Evolutionary conservation across 371 early-diverging fungal species (phyloP).

Genomic region (Mortierella sp.): DNA sequence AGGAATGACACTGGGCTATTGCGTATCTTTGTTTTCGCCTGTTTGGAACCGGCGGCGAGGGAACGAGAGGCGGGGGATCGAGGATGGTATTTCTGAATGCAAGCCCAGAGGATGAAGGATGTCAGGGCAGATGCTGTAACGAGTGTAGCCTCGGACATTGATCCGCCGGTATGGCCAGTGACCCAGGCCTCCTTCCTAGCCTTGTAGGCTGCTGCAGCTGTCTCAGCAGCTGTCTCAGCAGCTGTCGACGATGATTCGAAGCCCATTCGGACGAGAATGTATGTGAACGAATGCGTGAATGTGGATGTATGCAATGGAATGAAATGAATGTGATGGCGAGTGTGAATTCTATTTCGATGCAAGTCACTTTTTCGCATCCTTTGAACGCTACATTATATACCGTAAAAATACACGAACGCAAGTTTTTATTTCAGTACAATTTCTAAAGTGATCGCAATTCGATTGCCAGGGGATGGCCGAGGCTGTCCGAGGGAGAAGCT

Average conservation of each 20-base stretch:
- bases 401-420: no score
- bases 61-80: conserved; percentile 18
- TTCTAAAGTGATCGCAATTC: no score
- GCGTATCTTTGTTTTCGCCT: conserved; percentile 23
- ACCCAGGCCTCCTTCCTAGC: conserved; percentile 79
- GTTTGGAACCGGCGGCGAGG: conserved; percentile 11
- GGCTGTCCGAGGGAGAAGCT: no score
- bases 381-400: no score
- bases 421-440: no score
- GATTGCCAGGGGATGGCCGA: no score
- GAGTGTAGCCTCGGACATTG: conserved; percentile 67
- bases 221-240: conserved; percentile 22
- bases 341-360: no score
- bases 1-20: conserved; percentile 27
- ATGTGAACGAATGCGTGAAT: no score
- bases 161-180: conserved; percentile 74
- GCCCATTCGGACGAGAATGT: conserved; percentile 5
- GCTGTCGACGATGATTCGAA: conserved; percentile 24
- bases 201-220: conserved; percentile 60
- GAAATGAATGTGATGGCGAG: no score
- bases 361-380: no score
- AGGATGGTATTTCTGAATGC: conserved; percentile 35
- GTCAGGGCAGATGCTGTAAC: conserved; percentile 62
- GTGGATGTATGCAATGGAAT: no score
- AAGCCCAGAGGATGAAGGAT: conserved; percentile 42